Evolutionary conservation across 441 rosid species (phyloP), one percentile per base, ranked within the genome.

Genomic region (Corymbia citriodora): DNA sequence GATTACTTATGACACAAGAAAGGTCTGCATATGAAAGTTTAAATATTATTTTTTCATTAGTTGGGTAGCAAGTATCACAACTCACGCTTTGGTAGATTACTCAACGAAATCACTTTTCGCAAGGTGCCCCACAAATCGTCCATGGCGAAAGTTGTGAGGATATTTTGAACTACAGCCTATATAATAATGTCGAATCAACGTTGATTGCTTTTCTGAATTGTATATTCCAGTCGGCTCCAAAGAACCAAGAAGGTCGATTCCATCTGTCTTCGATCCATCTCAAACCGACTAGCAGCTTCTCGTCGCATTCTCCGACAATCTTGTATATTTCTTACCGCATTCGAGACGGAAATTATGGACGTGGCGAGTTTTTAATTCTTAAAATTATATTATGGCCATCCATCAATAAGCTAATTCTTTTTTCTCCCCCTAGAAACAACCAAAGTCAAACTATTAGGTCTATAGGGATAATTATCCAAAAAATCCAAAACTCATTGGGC

Each of bases 401-500:
- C 18, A 29, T 59, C 14, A 59, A 59, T 59, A 23, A 59, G 65
- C 65, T 59, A 59, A 59, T 14, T 25, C n/a, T 25, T 23, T 29
- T 29, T 4, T 59, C 65, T 59, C 29, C 65, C 65, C n/a, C 65
- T 59, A 12, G 3, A 2, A 59, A 59, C 3, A 13, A 8, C 29
- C 70, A 27, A 63, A 27, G 33, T 29, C 17, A 63, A 29, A n/a
- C 31, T 18, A 65, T 65, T 27, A 29, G 33, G 70, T 9, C 23
- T 25, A 9, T 25, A 25, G 6, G n/a, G 25, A 59, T 25, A 59
- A 59, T 10, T 4, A 1, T 59, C 23, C 63, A 59, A 59, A 59
- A 59, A 59, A 59, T 25, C n/a, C 25, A 9, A 59, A 59, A 23
- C 1, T 0, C 25, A 59, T 25, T 4, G 1, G 25, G 4, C 1